Percentiles rank a stretch among this genome's conserved stretches.
These are phyloP conservation scores for Stagonosporopsis rhizophila DNA, from an alignment of 2,329 filamentous ascomycete species.

Conservation along the genomic window DNA sequence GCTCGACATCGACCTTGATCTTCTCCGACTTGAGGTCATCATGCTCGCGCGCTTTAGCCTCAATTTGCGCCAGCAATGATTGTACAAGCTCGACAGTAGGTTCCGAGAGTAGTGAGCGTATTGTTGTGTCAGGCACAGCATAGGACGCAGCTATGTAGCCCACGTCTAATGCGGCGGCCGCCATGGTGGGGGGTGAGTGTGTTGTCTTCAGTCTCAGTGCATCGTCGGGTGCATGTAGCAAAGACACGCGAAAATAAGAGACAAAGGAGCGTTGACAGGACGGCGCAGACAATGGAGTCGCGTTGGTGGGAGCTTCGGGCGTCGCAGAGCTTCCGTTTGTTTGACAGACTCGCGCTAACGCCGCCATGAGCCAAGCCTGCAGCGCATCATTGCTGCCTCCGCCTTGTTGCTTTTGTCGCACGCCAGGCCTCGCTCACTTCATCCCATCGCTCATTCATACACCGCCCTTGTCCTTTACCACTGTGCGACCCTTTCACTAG, in stretches of 20 bases:
- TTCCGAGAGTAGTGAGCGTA: conserved; percentile 67
- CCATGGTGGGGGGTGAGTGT: conserved; percentile 57
- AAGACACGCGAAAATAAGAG: conserved; percentile 16
- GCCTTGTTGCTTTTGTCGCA: conserved; percentile 8
- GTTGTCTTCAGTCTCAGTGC: conserved; percentile 28
- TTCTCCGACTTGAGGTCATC: conserved; percentile 87
- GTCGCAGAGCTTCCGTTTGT: conserved; percentile 32
- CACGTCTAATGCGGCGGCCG: conserved; percentile 68
- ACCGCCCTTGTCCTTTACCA: conserved; percentile 6
- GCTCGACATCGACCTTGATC: conserved; percentile 86
- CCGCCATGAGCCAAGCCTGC: conserved; percentile 18
- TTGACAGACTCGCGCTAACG: conserved; percentile 25
- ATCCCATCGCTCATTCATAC: neutral
- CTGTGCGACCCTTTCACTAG: conserved; percentile 45
- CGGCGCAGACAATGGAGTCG: conserved; percentile 28
- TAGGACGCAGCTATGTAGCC: conserved; percentile 77
- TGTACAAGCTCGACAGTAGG: conserved; percentile 82
- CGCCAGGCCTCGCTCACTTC: neutral
- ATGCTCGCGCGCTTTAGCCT: conserved; percentile 79
- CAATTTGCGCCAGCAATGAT: conserved; percentile 75
- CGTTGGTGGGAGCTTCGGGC: conserved; percentile 17
- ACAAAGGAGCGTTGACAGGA: conserved; percentile 14
- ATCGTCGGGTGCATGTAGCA: conserved; percentile 25
- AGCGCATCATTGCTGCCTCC: conserved; percentile 28
- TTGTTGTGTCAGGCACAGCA: conserved; percentile 69